Conservation (phyloP, 768 basidiomycete genomes). For the Russula griseocarnosa region DNA sequence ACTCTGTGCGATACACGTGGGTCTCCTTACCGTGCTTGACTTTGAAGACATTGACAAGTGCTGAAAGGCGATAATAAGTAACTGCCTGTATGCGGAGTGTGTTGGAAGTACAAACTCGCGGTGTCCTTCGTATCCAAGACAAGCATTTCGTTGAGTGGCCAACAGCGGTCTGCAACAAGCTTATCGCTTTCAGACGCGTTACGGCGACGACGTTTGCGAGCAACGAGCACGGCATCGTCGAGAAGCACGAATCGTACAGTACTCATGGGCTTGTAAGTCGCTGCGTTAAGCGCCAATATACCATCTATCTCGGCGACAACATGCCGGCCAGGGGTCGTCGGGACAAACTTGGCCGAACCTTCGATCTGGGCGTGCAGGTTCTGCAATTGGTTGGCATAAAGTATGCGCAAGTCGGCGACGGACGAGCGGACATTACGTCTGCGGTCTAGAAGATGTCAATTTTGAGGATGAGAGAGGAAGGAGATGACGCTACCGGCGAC, state of each 20-base stretch:
- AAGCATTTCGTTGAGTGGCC: conserved; percentile 89
- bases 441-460: conserved; percentile 39
- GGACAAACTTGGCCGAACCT: conserved; percentile 92
- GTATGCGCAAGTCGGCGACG: conserved; percentile 88
- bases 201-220: conserved; percentile 62
- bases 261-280: conserved; percentile 90
- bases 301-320: conserved; percentile 82
- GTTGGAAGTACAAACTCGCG: conserved; percentile 48
- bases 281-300: conserved; percentile 81
- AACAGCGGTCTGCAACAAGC: conserved; percentile 89
- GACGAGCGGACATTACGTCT: conserved; percentile 77
- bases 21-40: conserved; percentile 90
- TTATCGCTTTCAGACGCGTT: conserved; percentile 62
- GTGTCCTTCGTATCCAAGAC: conserved; percentile 97
- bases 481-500: conserved; percentile 43
- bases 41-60: conserved; percentile 96
- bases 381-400: conserved; percentile 95
- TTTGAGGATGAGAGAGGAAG: conserved; percentile 18
- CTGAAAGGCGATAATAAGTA: conserved; percentile 33
- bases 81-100: neutral
- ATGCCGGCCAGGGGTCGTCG: conserved; percentile 86
- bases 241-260: conserved; percentile 86
- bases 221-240: conserved; percentile 88
- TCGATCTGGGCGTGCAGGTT: conserved; percentile 85
- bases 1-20: conserved; percentile 87